These are phyloP conservation scores for Neoascochyta sp. DNA, from an alignment of 2,329 filamentous ascomycete genomes.

Conservation along the genomic window DNA sequence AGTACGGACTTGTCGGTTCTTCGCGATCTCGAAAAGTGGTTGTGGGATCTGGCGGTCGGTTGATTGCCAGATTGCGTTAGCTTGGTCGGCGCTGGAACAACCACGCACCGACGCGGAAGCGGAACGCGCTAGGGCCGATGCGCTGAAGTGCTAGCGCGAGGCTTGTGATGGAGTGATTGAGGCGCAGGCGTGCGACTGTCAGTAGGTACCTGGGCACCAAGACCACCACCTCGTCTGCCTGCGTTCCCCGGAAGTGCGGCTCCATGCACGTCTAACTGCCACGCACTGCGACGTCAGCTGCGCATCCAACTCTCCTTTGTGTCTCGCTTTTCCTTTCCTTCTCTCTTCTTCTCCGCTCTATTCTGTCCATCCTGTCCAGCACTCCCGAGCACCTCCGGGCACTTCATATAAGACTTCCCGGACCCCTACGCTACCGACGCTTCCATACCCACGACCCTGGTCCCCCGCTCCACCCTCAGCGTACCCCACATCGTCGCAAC, in stretches of 20 bases:
- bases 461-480: constrained; percentile 3
- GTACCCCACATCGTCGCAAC: constrained; percentile 19
- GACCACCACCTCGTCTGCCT: too few relatives aligned
- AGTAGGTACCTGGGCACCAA: too few relatives aligned
- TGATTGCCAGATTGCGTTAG: constrained; percentile 25
- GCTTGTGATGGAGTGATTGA: too few relatives aligned
- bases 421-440: too few relatives aligned
- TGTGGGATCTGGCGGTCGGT: too few relatives aligned
- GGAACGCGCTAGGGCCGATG: too few relatives aligned
- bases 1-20: constrained; percentile 17
- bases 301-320: constrained; percentile 1
- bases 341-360: constrained; percentile 4
- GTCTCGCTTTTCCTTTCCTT: constrained; percentile 5
- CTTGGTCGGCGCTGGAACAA: constrained; percentile 23
- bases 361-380: constrained; percentile 5
- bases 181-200: too few relatives aligned
- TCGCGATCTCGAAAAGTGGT: constrained; percentile 7
- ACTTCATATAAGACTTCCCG: constrained; percentile 2
- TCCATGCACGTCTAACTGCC: constrained; percentile 3
- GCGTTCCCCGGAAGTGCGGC: too few relatives aligned
- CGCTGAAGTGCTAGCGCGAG: too few relatives aligned
- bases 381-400: constrained; percentile 17
- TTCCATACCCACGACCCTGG: constrained; percentile 1
- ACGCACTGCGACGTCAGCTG: constrained; percentile 5
- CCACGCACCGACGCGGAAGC: constrained; percentile 9